Conservation (phyloP, 2,329 filamentous ascomycete genomes). For the Colletotrichum sp. region DNA sequence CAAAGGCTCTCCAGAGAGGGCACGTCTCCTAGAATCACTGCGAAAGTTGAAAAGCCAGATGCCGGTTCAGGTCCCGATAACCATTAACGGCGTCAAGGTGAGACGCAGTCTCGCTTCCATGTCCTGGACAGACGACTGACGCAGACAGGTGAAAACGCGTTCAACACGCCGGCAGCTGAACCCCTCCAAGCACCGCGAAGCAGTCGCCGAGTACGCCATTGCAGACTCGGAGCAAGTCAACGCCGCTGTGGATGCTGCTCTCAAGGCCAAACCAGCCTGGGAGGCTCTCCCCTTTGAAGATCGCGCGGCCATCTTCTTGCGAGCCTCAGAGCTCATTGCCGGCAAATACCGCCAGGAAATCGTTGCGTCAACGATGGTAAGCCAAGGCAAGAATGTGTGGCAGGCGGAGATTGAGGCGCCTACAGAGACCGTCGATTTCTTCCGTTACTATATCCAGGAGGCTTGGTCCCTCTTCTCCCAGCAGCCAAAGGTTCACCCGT, state of each 20-base stretch:
- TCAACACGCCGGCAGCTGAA: background rate
- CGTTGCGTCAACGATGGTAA: constrained; percentile 94
- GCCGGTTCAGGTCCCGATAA: background rate
- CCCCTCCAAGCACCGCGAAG: background rate
- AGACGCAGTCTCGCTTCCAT: background rate
- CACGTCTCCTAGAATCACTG: background rate
- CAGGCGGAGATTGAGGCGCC: constrained; percentile 97
- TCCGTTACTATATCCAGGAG: constrained; percentile 93
- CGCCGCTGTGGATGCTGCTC: background rate
- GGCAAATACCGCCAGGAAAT: constrained; percentile 96
- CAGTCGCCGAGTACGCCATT: background rate
- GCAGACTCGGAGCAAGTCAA: background rate
- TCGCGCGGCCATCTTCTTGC: constrained; percentile 90
- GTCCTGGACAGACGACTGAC: background rate
- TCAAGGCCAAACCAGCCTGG: constrained; percentile 78
- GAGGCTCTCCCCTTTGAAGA: constrained; percentile 87
- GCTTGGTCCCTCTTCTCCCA: constrained; percentile 88
- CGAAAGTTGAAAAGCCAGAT: background rate
- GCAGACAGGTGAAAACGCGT: background rate
- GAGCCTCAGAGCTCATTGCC: constrained; percentile 88
- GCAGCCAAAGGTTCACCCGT: constrained; percentile 83
- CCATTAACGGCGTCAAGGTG: background rate
- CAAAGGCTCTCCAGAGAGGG: background rate
- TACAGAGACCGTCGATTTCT: constrained; percentile 92
- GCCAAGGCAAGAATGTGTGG: constrained; percentile 98